phyloP scores from a whole-genome alignment of 176 grass and related monocot species.

The Tuctoria greenei region DNA sequence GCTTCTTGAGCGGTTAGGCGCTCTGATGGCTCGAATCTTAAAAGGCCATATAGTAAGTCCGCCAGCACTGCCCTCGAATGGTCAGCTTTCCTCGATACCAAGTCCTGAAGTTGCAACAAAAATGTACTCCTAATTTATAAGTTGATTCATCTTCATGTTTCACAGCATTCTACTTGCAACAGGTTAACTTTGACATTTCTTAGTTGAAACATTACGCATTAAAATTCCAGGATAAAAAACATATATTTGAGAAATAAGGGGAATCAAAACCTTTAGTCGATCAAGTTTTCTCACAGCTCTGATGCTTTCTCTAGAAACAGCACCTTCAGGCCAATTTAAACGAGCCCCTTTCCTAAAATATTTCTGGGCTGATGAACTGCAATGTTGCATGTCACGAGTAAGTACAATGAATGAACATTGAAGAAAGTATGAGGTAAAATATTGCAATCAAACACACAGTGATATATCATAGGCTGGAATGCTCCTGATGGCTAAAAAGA shows the following conservation, averaged over 20 bases:
- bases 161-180: not conserved
- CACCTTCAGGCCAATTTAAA: conserved; percentile 96
- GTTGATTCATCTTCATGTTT: not conserved
- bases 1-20: conserved; percentile 78
- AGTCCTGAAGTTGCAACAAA: conserved; percentile 49
- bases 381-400: conserved; percentile 32
- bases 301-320: conserved; percentile 88
- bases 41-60: conserved; percentile 62
- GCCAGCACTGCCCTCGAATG: conserved; percentile 53
- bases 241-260: conserved; percentile 1
- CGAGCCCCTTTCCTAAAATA: conserved; percentile 77
- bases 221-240: not conserved
- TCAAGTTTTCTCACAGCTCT: conserved; percentile 78
- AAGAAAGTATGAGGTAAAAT: not conserved
- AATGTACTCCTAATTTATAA: conserved; percentile 15
- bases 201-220: not conserved
- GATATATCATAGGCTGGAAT: not conserved
- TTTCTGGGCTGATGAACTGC: conserved; percentile 82
- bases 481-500: not conserved
- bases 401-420: conserved; percentile 11
- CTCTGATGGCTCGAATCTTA: conserved; percentile 80
- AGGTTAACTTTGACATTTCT: not conserved
- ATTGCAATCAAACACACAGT: not conserved
- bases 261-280: conserved; percentile 64
- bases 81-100: conserved; percentile 59